Evolutionary conservation across 345 rosid genomes (phyloP).

Genomic region (Lepidium aucheri): DNA sequence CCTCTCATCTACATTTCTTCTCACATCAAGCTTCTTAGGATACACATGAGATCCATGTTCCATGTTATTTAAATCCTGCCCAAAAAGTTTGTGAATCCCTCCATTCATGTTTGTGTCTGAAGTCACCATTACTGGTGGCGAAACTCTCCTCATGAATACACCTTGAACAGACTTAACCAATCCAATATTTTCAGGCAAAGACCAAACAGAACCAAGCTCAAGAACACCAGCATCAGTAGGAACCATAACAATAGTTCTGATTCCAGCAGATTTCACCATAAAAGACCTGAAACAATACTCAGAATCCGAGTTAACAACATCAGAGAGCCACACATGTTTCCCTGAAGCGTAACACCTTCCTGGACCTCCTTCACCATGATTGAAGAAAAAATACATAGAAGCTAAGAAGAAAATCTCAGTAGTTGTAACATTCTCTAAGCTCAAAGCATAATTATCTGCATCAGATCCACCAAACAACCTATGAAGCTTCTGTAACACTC

Average conservation of each 20-base stretch:
- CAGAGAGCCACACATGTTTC: slow-evolving; percentile 67
- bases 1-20: slow-evolving; percentile 63
- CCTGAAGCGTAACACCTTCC: slow-evolving; percentile 78
- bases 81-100: slow-evolving; percentile 57
- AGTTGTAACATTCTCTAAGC: slow-evolving; percentile 83
- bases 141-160: slow-evolving; percentile 38
- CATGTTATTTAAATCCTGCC: slow-evolving; percentile 57
- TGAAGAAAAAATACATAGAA: slow-evolving; percentile 97
- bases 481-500: slow-evolving; percentile 80
- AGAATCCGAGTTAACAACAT: slow-evolving; percentile 36
- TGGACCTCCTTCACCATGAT: slow-evolving; percentile 80
- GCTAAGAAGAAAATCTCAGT: slow-evolving; percentile 91
- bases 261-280: slow-evolving; percentile 73
- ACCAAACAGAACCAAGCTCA: slow-evolving; percentile 89
- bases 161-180: slow-evolving; percentile 47
- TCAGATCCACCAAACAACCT: slow-evolving; percentile 78
- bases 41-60: slow-evolving; percentile 22
- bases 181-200: slow-evolving; percentile 56
- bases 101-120: slow-evolving; percentile 19
- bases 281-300: slow-evolving; percentile 85
- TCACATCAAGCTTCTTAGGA: slow-evolving; percentile 68
- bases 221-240: slow-evolving; percentile 88
- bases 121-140: not conserved
- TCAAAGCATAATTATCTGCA: slow-evolving; percentile 74
- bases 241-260: slow-evolving; percentile 73